phyloP scores from a whole-genome alignment of 805 yeast species.

The Pichia scutulata region DNA sequence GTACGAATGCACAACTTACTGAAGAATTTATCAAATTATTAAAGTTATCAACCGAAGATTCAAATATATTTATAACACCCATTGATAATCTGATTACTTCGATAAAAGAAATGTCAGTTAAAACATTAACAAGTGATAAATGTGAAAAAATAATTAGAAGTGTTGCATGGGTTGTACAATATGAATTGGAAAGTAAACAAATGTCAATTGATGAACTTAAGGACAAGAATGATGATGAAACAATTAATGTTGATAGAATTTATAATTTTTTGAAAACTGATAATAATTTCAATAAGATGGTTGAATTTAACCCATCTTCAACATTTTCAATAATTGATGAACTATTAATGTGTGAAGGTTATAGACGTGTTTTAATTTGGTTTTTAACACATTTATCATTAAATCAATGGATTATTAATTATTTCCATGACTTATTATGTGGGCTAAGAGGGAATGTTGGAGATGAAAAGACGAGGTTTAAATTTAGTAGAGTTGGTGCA shows the following conservation, averaged over 20 bases:
- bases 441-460: constrained; percentile 44
- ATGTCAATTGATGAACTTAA: constrained; percentile 17
- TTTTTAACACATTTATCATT: constrained; percentile 55
- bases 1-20: constrained; percentile 37
- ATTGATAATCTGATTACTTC: constrained; percentile 21
- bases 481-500: constrained; percentile 51
- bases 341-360: constrained; percentile 60
- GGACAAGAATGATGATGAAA: constrained; percentile 16
- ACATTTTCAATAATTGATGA: constrained; percentile 59
- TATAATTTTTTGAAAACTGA: constrained; percentile 39
- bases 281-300: constrained; percentile 39
- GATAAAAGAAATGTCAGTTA: constrained; percentile 23
- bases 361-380: constrained; percentile 59
- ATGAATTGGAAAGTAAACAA: constrained; percentile 20
- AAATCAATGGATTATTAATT: constrained; percentile 49
- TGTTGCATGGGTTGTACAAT: constrained; percentile 44
- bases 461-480: constrained; percentile 17
- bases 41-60: constrained; percentile 17
- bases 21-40: constrained; percentile 20
- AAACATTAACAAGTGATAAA: constrained; percentile 19
- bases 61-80: constrained; percentile 19
- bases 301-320: constrained; percentile 43
- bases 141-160: constrained; percentile 40
- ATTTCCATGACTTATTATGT: constrained; percentile 51
- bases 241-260: constrained; percentile 43